phyloP scores from a whole-genome alignment of 225 moss, liverwort and hornwort species.

The Neckera pumila region DNA sequence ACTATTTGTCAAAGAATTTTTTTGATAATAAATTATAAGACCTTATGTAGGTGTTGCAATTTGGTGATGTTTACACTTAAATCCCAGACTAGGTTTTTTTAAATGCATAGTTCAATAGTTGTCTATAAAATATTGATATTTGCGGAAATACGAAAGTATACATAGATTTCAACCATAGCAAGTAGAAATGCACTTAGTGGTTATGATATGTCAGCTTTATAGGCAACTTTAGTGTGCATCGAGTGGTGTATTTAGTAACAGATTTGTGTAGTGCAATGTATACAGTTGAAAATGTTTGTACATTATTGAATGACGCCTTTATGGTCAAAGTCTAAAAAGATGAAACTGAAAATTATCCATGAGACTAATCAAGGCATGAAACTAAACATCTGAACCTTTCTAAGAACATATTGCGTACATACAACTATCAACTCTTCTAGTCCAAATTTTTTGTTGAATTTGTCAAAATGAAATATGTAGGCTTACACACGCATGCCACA shows the following conservation, averaged over 20 bases:
- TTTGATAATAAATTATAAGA: not conserved
- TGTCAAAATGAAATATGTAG: too few relatives aligned
- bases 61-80: not conserved
- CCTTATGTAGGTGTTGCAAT: not conserved
- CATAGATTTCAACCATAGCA: not conserved
- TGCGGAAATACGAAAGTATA: not conserved
- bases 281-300: not conserved
- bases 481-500: too few relatives aligned
- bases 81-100: fast-evolving
- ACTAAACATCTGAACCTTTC: not conserved
- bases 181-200: not conserved
- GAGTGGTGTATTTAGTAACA: fast-evolving
- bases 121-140: not conserved
- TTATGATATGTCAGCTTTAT: not conserved
- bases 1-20: not conserved
- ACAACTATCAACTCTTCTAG: not conserved
- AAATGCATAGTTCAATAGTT: not conserved
- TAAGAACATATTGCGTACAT: not conserved
- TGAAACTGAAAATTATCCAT: fast-evolving
- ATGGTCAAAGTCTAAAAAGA: not conserved
- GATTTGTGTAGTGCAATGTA: not conserved
- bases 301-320: not conserved
- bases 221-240: not conserved
- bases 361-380: not conserved
- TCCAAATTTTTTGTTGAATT: not conserved